Conservation (phyloP, 2,329 filamentous ascomycete genomes). For the Aspergillus sp. region DNA sequence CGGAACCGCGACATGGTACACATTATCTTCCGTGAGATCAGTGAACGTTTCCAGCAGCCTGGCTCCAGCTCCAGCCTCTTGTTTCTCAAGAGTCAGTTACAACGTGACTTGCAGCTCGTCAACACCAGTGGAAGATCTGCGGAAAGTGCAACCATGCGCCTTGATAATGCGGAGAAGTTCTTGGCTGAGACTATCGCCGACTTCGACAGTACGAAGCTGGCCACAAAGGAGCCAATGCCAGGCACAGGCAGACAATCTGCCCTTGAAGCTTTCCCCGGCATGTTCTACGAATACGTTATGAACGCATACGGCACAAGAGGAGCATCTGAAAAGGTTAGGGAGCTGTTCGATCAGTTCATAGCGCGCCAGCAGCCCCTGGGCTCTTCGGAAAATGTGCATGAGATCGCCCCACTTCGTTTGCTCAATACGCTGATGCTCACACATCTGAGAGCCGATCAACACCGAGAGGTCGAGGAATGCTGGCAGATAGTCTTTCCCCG, state of each 20-base stretch:
- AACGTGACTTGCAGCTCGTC: conserved; percentile 24
- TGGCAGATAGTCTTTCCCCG: conserved; percentile 57
- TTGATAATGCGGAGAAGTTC: conserved; percentile 29
- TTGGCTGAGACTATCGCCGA: conserved; percentile 32
- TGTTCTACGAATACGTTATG: conserved; percentile 50
- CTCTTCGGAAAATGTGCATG: conserved; percentile 9
- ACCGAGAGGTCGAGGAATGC: conserved; percentile 53
- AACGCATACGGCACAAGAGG: conserved; percentile 45
- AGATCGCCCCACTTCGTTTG: conserved; percentile 46
- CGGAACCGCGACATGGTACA: conserved; percentile 43
- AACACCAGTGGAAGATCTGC: conserved; percentile 6
- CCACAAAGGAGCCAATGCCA: conserved; percentile 35
- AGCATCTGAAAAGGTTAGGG: conserved; percentile 42
- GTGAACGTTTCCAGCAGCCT: conserved; percentile 26
- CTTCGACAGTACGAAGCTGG: conserved; percentile 34
- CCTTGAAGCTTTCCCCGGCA: conserved; percentile 39
- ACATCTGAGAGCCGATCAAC: conserved; percentile 50
- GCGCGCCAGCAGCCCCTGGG: conserved; percentile 5
- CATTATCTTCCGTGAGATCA: conserved; percentile 40
- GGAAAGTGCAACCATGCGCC: conserved; percentile 11
- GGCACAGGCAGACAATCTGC: conserved; percentile 25
- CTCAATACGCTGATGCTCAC: conserved; percentile 61
- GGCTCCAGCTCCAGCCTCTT: conserved; percentile 28
- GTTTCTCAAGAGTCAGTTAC: conserved; percentile 27
- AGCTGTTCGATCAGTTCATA: conserved; percentile 50